Percentiles rank a stretch among this genome's conserved stretches.
Conservation (phyloP, 1,284 basidiomycete species). For the Coniferiporia weirii region DNA sequence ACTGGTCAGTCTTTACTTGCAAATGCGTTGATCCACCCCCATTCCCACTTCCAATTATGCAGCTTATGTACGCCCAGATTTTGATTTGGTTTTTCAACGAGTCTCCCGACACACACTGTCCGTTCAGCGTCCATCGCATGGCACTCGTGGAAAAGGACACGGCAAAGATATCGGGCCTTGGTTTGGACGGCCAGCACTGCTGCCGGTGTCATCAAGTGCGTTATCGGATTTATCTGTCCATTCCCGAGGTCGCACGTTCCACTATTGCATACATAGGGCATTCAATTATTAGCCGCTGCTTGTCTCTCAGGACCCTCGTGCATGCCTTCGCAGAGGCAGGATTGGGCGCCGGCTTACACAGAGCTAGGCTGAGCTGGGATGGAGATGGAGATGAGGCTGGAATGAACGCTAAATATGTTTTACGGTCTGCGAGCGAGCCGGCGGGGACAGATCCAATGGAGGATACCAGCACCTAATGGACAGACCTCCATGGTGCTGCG, state of each 20-base stretch:
- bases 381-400: no score
- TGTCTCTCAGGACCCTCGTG: constrained; percentile 57
- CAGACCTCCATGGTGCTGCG: no score
- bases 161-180: constrained; percentile 96
- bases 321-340: constrained; percentile 78
- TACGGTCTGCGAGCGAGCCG: no score
- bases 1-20: constrained; percentile 93
- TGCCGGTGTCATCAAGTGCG: constrained; percentile 86
- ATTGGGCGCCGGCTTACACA: no score
- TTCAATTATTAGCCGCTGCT: neutral
- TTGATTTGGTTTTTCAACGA: constrained; percentile 94
- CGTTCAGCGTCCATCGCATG: constrained; percentile 96
- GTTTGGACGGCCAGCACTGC: constrained; percentile 98
- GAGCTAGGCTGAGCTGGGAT: no score
- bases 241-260: neutral
- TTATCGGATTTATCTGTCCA: constrained; percentile 1
- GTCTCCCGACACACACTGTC: constrained; percentile 82
- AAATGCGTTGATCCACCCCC: constrained; percentile 73
- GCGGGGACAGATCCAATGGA: no score
- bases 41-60: constrained; percentile 56
- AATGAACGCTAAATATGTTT: no score
- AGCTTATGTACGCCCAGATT: constrained; percentile 82
- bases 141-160: constrained; percentile 93
- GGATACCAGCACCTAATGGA: no score
- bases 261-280: constrained; percentile 1